Evolutionary conservation across 805 yeast genomes (phyloP).

Genomic region (Teunomyces pallodes): DNA sequence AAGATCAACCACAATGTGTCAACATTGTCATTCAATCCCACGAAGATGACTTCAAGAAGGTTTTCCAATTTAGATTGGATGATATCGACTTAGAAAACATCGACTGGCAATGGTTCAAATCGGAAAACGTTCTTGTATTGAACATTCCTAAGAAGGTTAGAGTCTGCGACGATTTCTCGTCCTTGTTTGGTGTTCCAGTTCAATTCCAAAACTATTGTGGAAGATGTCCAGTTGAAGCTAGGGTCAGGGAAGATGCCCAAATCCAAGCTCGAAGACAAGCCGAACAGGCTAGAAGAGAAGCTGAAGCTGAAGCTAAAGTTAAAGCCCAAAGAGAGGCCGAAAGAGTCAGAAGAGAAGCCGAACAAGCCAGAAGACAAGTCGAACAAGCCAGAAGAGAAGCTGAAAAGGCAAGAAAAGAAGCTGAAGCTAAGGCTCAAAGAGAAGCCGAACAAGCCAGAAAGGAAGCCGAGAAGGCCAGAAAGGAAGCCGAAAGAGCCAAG

Average conservation of each 20-base stretch:
- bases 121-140: conserved; percentile 32
- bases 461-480: conserved; percentile 9
- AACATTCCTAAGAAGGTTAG: conserved; percentile 31
- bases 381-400: conserved; percentile 11
- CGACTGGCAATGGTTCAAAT: conserved; percentile 31
- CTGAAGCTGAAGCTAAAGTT: conserved; percentile 4
- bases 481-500: background rate
- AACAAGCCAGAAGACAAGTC: conserved; percentile 6
- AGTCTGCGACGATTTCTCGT: conserved; percentile 11
- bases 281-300: conserved; percentile 8
- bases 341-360: conserved; percentile 8
- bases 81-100: conserved; percentile 32
- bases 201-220: conserved; percentile 1
- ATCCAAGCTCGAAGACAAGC: conserved; percentile 8
- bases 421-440: conserved; percentile 5
- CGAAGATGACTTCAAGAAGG: conserved; percentile 29
- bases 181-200: conserved; percentile 6
- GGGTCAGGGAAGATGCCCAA: conserved; percentile 8
- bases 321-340: conserved; percentile 9
- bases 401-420: conserved; percentile 6
- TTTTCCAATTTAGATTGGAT: conserved; percentile 27
- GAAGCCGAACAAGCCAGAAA: conserved; percentile 7
- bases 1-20: conserved; percentile 9
- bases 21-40: conserved; percentile 19
- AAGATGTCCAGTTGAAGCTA: conserved; percentile 4